Percentiles rank a stretch among this genome's conserved stretches.
Conservation (phyloP, 2,329 filamentous ascomycete species). For the Fusarium redolens region DNA sequence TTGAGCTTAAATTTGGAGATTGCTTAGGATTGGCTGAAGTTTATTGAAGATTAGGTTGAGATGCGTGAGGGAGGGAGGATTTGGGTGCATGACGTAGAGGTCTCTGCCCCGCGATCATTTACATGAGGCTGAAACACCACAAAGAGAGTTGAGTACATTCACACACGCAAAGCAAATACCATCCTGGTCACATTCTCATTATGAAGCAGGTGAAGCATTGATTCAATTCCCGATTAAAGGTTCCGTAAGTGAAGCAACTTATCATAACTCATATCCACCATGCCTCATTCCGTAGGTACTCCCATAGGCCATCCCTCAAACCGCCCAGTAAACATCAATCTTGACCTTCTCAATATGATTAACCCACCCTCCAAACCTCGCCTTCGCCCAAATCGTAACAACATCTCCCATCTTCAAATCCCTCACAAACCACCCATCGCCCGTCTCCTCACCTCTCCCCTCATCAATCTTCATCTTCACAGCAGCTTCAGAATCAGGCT, state of each 20-base stretch:
- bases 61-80: background rate
- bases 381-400: conserved; percentile 70
- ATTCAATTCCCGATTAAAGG: background rate
- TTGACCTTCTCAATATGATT: conserved; percentile 63
- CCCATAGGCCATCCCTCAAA: conserved; percentile 43
- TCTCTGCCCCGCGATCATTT: background rate
- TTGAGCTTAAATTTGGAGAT: background rate
- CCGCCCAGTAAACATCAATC: conserved; percentile 70
- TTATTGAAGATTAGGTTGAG: background rate
- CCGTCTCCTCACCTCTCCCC: conserved; percentile 64
- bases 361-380: conserved; percentile 65
- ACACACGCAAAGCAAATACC: background rate
- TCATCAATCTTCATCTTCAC: conserved; percentile 51
- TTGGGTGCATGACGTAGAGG: conserved; percentile 19
- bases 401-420: conserved; percentile 69
- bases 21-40: background rate
- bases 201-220: background rate
- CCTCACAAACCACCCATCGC: conserved; percentile 66
- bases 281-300: background rate
- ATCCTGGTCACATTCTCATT: no score
- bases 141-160: background rate
- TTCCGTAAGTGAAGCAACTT: background rate
- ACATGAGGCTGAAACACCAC: background rate
- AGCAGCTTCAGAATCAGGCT: conserved; percentile 56
- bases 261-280: conserved; percentile 3